A percentile compares a stretch with the other conserved stretches of the same genome.
phyloP scores from a whole-genome alignment of 495 filamentous ascomycete genomes.

The Trichoderma asperelloides region DNA sequence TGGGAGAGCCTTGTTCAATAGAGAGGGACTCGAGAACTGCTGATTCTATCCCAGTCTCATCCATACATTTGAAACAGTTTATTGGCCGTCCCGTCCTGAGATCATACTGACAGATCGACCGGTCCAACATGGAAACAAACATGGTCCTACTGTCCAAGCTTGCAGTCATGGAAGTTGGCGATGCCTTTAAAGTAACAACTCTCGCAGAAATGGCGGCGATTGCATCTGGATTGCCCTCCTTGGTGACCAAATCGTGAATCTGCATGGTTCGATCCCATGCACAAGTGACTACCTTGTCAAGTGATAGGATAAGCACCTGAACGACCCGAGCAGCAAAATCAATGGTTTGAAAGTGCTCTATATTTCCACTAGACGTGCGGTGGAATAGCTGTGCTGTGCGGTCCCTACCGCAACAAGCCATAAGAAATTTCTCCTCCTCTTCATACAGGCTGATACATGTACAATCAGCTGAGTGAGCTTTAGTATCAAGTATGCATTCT shows the following conservation, averaged over 20 bases:
- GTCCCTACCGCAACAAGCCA: constrained; percentile 79
- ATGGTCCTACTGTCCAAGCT: constrained; percentile 54
- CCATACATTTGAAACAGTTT: constrained; percentile 69
- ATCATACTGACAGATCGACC: constrained; percentile 69
- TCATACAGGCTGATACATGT: constrained; percentile 67
- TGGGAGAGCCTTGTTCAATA: constrained; percentile 35
- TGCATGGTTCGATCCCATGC: constrained; percentile 82
- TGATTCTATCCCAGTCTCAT: constrained; percentile 67
- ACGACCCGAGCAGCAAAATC: constrained; percentile 40
- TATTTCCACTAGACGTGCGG: constrained; percentile 33
- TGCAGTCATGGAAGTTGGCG: constrained; percentile 73
- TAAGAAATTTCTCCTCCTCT: constrained; percentile 42
- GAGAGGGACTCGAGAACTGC: constrained; percentile 74
- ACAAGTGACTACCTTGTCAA: constrained; percentile 66
- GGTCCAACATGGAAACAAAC: constrained; percentile 71
- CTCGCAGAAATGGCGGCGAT: constrained; percentile 67
- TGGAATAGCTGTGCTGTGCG: constrained; percentile 84
- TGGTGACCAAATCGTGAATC: constrained; percentile 65
- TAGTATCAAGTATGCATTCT: constrained; percentile 52
- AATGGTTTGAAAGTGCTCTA: constrained; percentile 43
- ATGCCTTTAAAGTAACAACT: constrained; percentile 73
- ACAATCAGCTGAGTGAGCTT: constrained; percentile 81
- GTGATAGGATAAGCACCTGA: constrained; percentile 36
- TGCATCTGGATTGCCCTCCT: constrained; percentile 55
- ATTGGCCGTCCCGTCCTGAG: constrained; percentile 60